Conservation (phyloP, 225 moss, liverwort and hornwort species). For the Sphagnum contortum region DNA sequence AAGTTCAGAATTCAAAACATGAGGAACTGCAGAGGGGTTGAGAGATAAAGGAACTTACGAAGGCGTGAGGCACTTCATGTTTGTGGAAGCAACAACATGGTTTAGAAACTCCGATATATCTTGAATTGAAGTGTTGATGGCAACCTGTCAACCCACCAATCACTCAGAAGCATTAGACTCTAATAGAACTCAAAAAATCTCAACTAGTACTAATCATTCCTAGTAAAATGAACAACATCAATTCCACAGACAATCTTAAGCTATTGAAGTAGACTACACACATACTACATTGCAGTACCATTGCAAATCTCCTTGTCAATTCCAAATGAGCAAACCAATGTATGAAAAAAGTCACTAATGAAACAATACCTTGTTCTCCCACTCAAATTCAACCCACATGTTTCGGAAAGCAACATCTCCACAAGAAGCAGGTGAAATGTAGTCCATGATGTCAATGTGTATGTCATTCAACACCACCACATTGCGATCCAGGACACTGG, state of each 20-base stretch:
- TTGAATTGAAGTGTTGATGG: constrained; percentile 82
- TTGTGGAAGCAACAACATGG: constrained; percentile 87
- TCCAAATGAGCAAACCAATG: too few species aligned
- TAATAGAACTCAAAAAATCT: too few species aligned
- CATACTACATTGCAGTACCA: too few species aligned
- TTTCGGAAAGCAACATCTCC: constrained; percentile 94
- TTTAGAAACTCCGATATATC: constrained; percentile 85
- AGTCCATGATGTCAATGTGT: constrained; percentile 99
- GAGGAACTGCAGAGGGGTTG: too few species aligned
- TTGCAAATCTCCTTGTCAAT: too few species aligned
- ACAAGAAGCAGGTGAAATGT: constrained; percentile 97
- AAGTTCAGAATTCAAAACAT: too few species aligned
- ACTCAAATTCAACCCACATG: constrained; percentile 99
- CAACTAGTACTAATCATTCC: too few species aligned
- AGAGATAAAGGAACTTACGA: constrained; percentile 30
- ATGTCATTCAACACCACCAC: constrained; percentile 95
- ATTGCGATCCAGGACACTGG: constrained; percentile 89
- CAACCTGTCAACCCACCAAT: constrained; percentile 32
- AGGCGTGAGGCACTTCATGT: constrained; percentile 98
- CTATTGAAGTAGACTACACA: too few species aligned
- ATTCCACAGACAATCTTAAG: too few species aligned
- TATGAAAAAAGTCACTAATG: too few species aligned
- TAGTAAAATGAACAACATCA: too few species aligned
- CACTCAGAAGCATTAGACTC: too few species aligned
- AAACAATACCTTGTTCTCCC: constrained; percentile 85